Percentiles rank a stretch among this genome's conserved stretches.
phyloP scores from a whole-genome alignment of 2,329 filamentous ascomycete species.

The Boeremia exigua region DNA sequence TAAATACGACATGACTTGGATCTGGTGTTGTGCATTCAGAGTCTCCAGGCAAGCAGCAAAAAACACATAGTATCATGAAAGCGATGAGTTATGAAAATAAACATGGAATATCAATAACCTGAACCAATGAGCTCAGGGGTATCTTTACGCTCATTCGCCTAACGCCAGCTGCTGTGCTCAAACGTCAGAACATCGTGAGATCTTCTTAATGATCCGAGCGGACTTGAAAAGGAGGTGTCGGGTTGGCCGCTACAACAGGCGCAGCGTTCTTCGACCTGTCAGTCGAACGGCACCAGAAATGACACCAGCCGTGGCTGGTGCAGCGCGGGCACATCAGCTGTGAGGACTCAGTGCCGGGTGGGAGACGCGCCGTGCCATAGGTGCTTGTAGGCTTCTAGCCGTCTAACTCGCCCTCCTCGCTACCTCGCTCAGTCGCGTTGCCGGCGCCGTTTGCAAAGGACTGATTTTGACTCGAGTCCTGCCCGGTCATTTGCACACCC shows the following conservation, averaged over 20 bases:
- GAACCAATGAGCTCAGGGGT: slow-evolving; percentile 19
- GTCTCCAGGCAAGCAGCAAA: neutral
- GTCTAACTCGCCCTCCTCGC: slow-evolving; percentile 57
- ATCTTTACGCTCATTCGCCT: slow-evolving; percentile 20
- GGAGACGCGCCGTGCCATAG: neutral
- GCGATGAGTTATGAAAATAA: neutral
- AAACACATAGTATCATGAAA: neutral
- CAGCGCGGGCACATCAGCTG: neutral
- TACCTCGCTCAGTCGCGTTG: slow-evolving; percentile 38
- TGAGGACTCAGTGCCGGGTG: neutral
- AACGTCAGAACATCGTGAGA: slow-evolving; percentile 5
- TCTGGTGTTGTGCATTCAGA: neutral
- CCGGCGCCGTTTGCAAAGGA: slow-evolving; percentile 30
- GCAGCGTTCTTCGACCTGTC: neutral
- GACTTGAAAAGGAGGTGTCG: neutral
- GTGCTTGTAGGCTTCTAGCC: slow-evolving; percentile 31
- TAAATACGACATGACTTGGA: neutral
- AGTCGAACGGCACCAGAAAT: neutral
- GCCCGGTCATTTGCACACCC: slow-evolving; percentile 26
- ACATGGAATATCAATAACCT: slow-evolving; percentile 5
- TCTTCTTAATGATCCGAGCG: neutral
- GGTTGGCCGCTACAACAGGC: neutral
- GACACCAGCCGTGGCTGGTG: neutral
- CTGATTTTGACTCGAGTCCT: slow-evolving; percentile 25
- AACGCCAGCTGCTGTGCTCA: slow-evolving; percentile 11